Conservation (phyloP, 345 rosid genomes). For the Limnanthes douglasii region DNA sequence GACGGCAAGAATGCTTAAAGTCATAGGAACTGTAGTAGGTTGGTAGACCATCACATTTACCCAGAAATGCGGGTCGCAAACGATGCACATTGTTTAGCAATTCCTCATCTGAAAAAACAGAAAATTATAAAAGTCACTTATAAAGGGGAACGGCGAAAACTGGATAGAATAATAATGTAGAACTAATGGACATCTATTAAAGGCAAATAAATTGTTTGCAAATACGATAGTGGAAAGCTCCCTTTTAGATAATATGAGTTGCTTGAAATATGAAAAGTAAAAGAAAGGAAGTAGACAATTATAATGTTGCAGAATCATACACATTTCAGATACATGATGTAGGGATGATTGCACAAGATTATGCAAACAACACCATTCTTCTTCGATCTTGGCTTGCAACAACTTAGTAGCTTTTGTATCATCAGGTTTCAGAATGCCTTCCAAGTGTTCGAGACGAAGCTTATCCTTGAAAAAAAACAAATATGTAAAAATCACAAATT, state of each 20-base stretch:
- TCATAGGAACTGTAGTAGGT: conserved; percentile 42
- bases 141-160: conserved; percentile 3
- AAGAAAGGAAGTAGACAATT: conserved; percentile 1
- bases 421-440: conserved; percentile 21
- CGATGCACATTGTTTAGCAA: conserved; percentile 43
- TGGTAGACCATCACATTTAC: conserved; percentile 32
- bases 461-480: conserved; percentile 41
- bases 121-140: neutral
- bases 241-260: too few relatives aligned
- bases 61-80: conserved; percentile 61
- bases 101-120: conserved; percentile 58
- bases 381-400: conserved; percentile 41
- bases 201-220: conserved; percentile 2
- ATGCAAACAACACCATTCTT: conserved; percentile 86
- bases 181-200: neutral
- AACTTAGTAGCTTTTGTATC: conserved; percentile 20
- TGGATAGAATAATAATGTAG: too few relatives aligned
- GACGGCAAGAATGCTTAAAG: conserved; percentile 52
- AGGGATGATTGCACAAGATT: conserved; percentile 58
- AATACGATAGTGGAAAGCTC: neutral
- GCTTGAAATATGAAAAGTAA: too few relatives aligned
- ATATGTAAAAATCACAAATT: conserved; percentile 8
- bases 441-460: conserved; percentile 54
- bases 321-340: conserved; percentile 54
- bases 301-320: conserved; percentile 26